Base-by-base conservation (phyloP, 106 monocot genomes). In the Posidonia australis region DNA sequence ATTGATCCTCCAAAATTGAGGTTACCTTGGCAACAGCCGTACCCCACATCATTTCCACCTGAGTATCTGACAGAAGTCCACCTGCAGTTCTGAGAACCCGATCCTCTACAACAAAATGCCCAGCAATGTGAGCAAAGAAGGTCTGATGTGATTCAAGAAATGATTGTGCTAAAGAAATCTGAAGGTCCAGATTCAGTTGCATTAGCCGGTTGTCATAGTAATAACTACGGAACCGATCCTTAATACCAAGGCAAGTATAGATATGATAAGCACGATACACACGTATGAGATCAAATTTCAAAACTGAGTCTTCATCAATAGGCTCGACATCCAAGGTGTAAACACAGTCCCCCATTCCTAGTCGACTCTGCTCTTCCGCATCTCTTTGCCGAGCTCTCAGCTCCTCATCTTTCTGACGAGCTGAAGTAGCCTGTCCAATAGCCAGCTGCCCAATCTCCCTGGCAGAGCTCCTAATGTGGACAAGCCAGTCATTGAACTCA, bases 71-170 rank as follows among this genome's bases (percentile, higher is more conserved):
- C 46, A 87, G 24, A 55, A 87, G 63, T 24, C 83, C 83, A n/a
- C 80, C 76, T n/a, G 78, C 81, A 21, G 87, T 78, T 46, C 80
- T 71, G 10, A 83, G 62, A 47, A 86, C 86, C 13, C 82, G 82
- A 65, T 90, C 84, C 71, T 94, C 94, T 18, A 94, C 81, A 13
- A 94, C 86, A 75, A 94, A 94, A 70, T 78, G 84, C 7, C 94
- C 94, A 46, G 90, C 86, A 42, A 94, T 80, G 61, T 94, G 94
- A 7, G 79, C 59, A 59, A 94, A 84, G 78, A 86, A 90, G 0
- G 84, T 80, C 58, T 87, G 90, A 63, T 94, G 86, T 14, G 86
- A 94, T 63, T 94, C 90, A 24, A 94, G 76, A 67, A 94, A 94
- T 25, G 90, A 79, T 18, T 90, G 89, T 2, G 69, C 28, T 25